phyloP scores from a whole-genome alignment of 1,284 basidiomycete species.

The Ganoderma sinense region DNA sequence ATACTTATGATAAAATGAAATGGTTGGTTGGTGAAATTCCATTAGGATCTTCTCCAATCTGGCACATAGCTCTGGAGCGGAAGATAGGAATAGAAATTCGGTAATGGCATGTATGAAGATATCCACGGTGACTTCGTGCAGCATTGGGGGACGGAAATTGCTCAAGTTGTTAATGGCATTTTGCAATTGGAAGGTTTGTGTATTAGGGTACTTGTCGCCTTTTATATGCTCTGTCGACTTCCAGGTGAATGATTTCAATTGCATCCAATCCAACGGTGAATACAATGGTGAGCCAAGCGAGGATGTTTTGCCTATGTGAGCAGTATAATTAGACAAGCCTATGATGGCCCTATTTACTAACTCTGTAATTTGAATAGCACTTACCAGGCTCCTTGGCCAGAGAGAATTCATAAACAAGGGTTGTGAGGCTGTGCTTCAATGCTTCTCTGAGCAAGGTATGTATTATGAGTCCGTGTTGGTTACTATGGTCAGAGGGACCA shows the following conservation, averaged over 20 bases:
- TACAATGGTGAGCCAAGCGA: no score
- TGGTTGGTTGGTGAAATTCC: neutral
- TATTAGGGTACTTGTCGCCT: no score
- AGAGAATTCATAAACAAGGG: neutral
- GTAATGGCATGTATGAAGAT: no score
- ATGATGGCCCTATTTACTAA: no score
- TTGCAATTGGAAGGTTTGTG: no score
- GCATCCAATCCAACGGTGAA: neutral
- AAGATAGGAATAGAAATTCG: no score
- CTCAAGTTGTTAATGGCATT: neutral
- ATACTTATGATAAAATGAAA: neutral
- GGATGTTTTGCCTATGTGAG: neutral
- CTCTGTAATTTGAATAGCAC: no score
- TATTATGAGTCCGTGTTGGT: neutral
- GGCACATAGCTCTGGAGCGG: neutral
- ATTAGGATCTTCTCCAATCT: neutral
- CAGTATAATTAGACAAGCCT: no score
- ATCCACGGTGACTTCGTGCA: neutral
- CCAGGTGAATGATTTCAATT: neutral
- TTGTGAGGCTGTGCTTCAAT: neutral
- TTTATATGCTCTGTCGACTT: no score
- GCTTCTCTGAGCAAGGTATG: neutral
- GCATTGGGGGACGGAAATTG: neutral
- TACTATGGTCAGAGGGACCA: no score
- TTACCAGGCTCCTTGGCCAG: no score